Evolutionary conservation across 2,329 filamentous ascomycete species (phyloP), one percentile per base, ranked within the genome.

Genomic region (Fusarium chlamydosporum): DNA sequence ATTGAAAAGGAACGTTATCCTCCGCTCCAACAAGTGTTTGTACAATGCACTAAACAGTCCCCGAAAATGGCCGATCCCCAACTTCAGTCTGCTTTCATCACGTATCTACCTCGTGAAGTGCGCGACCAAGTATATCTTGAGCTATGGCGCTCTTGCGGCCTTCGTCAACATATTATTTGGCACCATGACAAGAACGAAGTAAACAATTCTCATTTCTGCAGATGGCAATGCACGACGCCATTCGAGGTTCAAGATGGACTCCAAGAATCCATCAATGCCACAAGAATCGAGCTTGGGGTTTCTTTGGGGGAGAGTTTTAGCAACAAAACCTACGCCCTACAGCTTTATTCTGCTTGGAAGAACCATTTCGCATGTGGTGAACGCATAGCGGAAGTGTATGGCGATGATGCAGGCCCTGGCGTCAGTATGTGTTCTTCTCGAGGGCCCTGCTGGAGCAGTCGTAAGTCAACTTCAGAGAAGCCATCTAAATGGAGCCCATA

Each of bases 151-250:
- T 52, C 46, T 10, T 58, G 40, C n/a, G 54, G 54, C 12, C 41
- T 61, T n/a, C 40, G 46, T 11, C 54, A 61, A 46, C 40, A 58
- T 20, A 53, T 61, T 20, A 23, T 61, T 35, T 61, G 54, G 46
- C 59, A 61, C 29, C 15, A n/a, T 15, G 6, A 46, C 9, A 15
- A 52, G 6, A 7, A 52, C 4, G 53, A 41, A 20, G 33, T 20
- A 29, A 31, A 20, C 13, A 58, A 53, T 16, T 52, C 54, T 16
- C 59, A 58, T 23, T 61, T 61, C 29, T 61, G 54, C 13, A 54
- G 46, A 12, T 58, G 59, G 59, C 13, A 7, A 18, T 64, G 56
- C 26, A 61, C 50, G 9, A 64, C 50, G 27, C 38, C 43, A 7
- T 64, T 61, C 6, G 33, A 54, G 15, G 45, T 61, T 1, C 11